These are phyloP conservation scores for Cordyceps javanica DNA, from an alignment of 2,329 filamentous ascomycete species.

Conservation along the genomic window DNA sequence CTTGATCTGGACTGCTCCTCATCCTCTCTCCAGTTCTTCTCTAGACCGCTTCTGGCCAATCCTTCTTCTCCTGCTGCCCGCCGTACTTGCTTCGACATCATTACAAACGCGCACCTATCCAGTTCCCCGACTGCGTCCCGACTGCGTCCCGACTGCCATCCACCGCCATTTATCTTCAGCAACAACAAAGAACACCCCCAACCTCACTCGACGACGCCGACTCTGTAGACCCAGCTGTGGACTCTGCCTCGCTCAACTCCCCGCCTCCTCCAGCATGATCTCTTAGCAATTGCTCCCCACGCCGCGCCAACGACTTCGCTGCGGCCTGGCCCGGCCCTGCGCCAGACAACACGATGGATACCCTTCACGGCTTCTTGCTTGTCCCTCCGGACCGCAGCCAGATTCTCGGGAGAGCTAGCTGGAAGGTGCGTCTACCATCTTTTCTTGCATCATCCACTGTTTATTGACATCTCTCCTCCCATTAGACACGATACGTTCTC, in stretches of 20 bases:
- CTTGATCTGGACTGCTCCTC: background rate
- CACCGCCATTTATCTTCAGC: background rate
- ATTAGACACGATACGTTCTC: slow-evolving; percentile 53
- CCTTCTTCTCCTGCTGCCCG: background rate
- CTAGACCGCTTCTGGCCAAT: background rate
- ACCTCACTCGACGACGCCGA: background rate
- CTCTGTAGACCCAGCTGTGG: background rate
- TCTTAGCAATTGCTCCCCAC: slow-evolving; percentile 9
- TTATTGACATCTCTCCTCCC: background rate
- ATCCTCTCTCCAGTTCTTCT: background rate
- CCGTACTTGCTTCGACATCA: background rate
- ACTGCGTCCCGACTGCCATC: background rate
- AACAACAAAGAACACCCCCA: background rate
- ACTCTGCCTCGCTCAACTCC: background rate
- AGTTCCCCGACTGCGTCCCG: too few species aligned
- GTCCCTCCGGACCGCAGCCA: slow-evolving; percentile 45
- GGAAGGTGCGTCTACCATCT: slow-evolving; percentile 41
- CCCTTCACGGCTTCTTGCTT: slow-evolving; percentile 40
- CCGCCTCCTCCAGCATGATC: slow-evolving; percentile 12
- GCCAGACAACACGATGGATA: slow-evolving; percentile 25
- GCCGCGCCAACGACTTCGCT: slow-evolving; percentile 6
- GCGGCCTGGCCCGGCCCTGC: slow-evolving; percentile 3
- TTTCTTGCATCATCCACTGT: background rate
- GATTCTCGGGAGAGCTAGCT: slow-evolving; percentile 43
- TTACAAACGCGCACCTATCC: background rate